Base-by-base conservation (phyloP, 768 basidiomycete species). In the Podaxis rugospora region DNA sequence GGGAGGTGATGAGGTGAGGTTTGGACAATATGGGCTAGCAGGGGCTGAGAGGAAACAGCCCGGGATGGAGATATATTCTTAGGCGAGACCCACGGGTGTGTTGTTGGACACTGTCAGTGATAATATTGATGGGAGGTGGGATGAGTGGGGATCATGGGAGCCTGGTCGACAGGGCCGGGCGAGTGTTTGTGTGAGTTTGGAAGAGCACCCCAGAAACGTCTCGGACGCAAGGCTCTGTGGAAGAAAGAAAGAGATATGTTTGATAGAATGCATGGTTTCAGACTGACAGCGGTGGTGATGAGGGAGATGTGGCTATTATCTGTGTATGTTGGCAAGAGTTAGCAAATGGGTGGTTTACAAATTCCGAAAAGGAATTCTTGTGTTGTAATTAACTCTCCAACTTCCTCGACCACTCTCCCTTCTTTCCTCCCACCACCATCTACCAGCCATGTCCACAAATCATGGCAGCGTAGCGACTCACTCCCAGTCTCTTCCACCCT, bases 401-500 rank as follows among this genome's bases (percentile, higher is more conserved):
- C 62, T 55, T 18, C 65, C 51, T 58, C n/a, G 11, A 13, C n/a
- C 40, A 14, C 59, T 32, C 50, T 59, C 52, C 54, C 62, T 59
- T 52, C 49, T 59, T 55, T 54, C 39, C 61, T 40, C 50, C 65
- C 50, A 54, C 59, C 42, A 49, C 59, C 52, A 61, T 42, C 57
- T 63, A 62, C 49, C 70, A 77, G 55, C 74, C 62, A 81, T 81
- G 80, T 77, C 80, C 64, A 69, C 72, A 66, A 75, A 74, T 66
- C 75, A 73, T 51, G 66, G 66, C 71, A 73, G 67, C 72, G 75
- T 81, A 72, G 75, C 77, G 51, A 75, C 78, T 46, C 80, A 78
- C 66, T 71, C 75, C 63, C 87, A 86, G 71, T 86, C 89, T 9
- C 83, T 92, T 40, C 90, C 90, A 42, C 88, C 90, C 46, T 92